phyloP scores from a whole-genome alignment of 148 eudicot species.

The Euryodendron excelsum region DNA sequence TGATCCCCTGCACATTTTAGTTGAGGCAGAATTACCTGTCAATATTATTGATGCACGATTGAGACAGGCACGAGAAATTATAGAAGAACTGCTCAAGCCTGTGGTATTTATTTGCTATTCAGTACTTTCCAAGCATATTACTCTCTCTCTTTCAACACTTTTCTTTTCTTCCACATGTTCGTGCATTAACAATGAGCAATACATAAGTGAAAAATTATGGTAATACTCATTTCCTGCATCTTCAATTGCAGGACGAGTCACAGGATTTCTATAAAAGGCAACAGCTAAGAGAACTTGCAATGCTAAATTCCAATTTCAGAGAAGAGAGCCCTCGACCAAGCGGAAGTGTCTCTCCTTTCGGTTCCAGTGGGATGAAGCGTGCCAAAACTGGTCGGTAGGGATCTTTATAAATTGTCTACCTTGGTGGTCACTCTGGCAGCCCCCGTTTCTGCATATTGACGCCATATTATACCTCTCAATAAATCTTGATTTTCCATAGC shows the following conservation, averaged over 20 bases:
- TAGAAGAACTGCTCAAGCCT: constrained; percentile 49
- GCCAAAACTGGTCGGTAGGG: constrained; percentile 39
- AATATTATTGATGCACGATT: constrained; percentile 36
- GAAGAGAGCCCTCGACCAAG: constrained; percentile 51
- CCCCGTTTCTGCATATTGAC: not conserved
- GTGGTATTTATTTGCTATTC: constrained; percentile 25
- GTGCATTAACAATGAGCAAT: not conserved
- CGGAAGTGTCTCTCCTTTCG: constrained; percentile 43
- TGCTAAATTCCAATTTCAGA: constrained; percentile 42
- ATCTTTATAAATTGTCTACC: not conserved
- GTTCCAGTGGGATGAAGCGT: constrained; percentile 42
- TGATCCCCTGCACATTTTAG: constrained; percentile 43
- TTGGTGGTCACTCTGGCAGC: not conserved
- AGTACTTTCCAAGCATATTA: not conserved
- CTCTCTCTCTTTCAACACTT: too few relatives aligned
- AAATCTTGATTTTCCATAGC: not conserved
- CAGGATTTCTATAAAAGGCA: constrained; percentile 46
- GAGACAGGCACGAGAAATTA: constrained; percentile 45
- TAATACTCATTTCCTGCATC: not conserved
- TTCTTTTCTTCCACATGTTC: not conserved
- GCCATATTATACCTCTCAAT: constrained; percentile 1
- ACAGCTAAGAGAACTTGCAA: constrained; percentile 47
- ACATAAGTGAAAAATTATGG: not conserved
- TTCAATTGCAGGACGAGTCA: constrained; percentile 40
- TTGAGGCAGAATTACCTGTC: constrained; percentile 48